Evolutionary conservation across 2,329 filamentous ascomycete species (phyloP).

Genomic region (Colletotrichum scovillei): DNA sequence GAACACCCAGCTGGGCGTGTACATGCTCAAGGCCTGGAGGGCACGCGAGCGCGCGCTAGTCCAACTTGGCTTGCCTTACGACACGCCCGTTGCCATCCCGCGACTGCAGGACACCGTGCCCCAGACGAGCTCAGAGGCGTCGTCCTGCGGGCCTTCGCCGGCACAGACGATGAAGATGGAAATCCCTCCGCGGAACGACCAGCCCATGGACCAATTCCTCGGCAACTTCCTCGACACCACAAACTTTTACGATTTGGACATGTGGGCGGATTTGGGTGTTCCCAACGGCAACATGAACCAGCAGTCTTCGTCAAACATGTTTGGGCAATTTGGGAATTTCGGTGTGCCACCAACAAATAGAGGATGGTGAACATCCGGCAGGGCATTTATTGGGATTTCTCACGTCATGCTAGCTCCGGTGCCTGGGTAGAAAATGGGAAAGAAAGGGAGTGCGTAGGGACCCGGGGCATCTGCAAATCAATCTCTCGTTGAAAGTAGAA

Average conservation of each 20-base stretch:
- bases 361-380: conserved; percentile 23
- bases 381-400: not conserved
- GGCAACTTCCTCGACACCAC: conserved; percentile 56
- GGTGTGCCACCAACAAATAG: conserved; percentile 30
- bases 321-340: conserved; percentile 36
- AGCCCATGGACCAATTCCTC: conserved; percentile 55
- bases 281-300: conserved; percentile 28
- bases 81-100: conserved; percentile 58
- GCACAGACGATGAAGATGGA: conserved; percentile 41
- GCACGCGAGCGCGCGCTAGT: conserved; percentile 56
- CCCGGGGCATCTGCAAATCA: not conserved
- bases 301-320: conserved; percentile 30
- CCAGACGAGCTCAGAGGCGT: conserved; percentile 47
- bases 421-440: not conserved
- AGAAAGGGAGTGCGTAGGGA: not conserved
- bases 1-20: conserved; percentile 57
- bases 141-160: conserved; percentile 43
- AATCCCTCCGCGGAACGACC: conserved; percentile 38
- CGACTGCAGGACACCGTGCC: conserved; percentile 57
- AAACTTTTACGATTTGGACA: conserved; percentile 56
- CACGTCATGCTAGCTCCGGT: not conserved
- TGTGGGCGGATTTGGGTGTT: conserved; percentile 48
- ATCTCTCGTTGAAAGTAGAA: conserved; percentile 1
- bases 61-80: conserved; percentile 49
- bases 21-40: conserved; percentile 64